Percentiles rank a stretch among this genome's conserved stretches.
phyloP scores from a whole-genome alignment of 768 basidiomycete genomes.

The Rubroboletus satanas region DNA sequence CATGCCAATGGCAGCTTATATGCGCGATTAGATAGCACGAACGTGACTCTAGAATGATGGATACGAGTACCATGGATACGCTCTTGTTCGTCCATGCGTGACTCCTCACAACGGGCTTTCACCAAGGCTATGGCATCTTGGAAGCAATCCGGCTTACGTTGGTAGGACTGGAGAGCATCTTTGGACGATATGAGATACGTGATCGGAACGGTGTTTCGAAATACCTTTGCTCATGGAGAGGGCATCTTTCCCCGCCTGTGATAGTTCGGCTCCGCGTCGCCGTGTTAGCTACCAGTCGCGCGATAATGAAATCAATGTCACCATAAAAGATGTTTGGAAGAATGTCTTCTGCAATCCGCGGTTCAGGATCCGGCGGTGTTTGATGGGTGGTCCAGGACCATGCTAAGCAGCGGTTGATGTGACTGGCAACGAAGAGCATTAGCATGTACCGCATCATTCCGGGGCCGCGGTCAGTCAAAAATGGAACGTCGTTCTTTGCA shows the following conservation, averaged over 20 bases:
- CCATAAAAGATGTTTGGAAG: constrained; percentile 22
- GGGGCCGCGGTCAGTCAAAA: background rate
- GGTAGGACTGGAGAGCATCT: constrained; percentile 43
- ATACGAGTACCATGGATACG: constrained; percentile 51
- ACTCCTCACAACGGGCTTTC: constrained; percentile 47
- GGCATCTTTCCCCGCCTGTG: constrained; percentile 19
- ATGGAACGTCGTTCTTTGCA: background rate
- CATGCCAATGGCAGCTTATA: constrained; percentile 69
- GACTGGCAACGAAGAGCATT: constrained; percentile 13
- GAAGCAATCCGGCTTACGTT: constrained; percentile 61
- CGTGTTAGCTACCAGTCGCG: constrained; percentile 10
- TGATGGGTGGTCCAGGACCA: constrained; percentile 30
- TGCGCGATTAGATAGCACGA: constrained; percentile 16
- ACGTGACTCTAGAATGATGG: background rate
- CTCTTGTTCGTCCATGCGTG: constrained; percentile 57
- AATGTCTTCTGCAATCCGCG: background rate
- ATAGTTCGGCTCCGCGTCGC: constrained; percentile 15
- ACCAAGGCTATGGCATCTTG: constrained; percentile 48
- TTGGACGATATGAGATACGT: constrained; percentile 8
- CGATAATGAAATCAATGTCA: constrained; percentile 11
- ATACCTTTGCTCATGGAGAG: constrained; percentile 16
- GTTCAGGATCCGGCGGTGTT: constrained; percentile 17
- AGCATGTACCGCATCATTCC: constrained; percentile 5
- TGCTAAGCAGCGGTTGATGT: constrained; percentile 14
- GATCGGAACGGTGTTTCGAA: constrained; percentile 3